A percentile compares a stretch with the other conserved stretches of the same genome.
phyloP scores from a whole-genome alignment of 257 asterid genomes.

The Penstemon davidsonii region DNA sequence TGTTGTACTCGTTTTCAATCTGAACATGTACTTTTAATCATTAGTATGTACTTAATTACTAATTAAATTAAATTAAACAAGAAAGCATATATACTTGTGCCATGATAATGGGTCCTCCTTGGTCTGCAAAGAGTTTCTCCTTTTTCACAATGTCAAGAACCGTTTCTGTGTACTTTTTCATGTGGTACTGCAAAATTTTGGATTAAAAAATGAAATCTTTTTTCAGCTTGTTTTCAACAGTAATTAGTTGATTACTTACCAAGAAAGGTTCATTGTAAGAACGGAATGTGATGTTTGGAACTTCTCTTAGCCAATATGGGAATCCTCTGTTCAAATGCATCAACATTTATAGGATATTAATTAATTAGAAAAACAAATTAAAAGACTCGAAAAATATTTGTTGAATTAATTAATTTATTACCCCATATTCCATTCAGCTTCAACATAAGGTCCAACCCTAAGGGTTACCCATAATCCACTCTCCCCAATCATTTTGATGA shows the following conservation, averaged over 20 bases:
- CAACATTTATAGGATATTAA: background rate
- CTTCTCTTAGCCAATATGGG: conserved; percentile 78
- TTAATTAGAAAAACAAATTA: background rate
- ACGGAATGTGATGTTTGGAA: conserved; percentile 71
- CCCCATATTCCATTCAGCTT: conserved; percentile 91
- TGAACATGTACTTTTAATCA: conserved; percentile 14
- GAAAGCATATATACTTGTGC: conserved; percentile 50
- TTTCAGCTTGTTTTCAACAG: background rate
- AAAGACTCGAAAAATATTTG: background rate
- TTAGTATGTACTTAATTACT: background rate
- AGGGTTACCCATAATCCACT: conserved; percentile 69
- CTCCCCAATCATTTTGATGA: conserved; percentile 59
- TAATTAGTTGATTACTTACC: conserved; percentile 35
- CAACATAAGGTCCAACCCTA: conserved; percentile 76
- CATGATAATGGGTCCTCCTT: conserved; percentile 91
- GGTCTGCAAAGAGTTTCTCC: conserved; percentile 80
- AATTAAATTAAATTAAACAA: background rate
- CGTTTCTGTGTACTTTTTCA: conserved; percentile 60
- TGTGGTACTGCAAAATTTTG: conserved; percentile 53
- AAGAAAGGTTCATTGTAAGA: conserved; percentile 75
- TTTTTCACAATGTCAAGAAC: conserved; percentile 54
- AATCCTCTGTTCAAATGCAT: conserved; percentile 54
- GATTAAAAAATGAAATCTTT: background rate
- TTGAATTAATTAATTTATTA: conserved; percentile 9
- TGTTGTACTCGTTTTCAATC: conserved; percentile 91